Percentiles rank a stretch among this genome's conserved stretches.
These are phyloP conservation scores for Exserohilum turcica DNA, from an alignment of 2,329 filamentous ascomycete genomes.

Conservation along the genomic window DNA sequence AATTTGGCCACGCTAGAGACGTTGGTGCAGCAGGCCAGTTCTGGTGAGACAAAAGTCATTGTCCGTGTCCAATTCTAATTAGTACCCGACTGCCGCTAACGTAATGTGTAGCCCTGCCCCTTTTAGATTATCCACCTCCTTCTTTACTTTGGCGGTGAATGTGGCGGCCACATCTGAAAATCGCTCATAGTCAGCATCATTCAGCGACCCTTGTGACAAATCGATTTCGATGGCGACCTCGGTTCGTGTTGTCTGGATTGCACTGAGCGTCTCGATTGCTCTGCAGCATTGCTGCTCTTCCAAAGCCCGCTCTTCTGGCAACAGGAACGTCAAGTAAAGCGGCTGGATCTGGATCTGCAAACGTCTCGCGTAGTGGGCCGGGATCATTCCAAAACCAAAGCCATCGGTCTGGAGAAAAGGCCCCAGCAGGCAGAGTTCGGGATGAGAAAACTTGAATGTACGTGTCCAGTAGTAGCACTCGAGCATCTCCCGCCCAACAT, in stretches of 20 bases:
- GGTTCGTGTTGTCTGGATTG: conserved; percentile 8
- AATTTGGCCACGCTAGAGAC: not conserved
- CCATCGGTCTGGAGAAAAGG: conserved; percentile 18
- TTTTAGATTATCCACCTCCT: conserved; percentile 1
- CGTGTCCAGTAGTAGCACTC: conserved; percentile 27
- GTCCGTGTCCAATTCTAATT: not conserved
- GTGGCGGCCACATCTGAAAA: conserved; percentile 4
- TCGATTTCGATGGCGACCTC: conserved; percentile 16
- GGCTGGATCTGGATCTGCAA: conserved; percentile 22
- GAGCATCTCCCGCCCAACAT: conserved; percentile 21
- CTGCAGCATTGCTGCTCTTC: conserved; percentile 9
- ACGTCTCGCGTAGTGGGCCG: conserved; percentile 17
- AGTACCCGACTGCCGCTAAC: not conserved
- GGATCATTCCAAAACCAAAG: conserved; percentile 16
- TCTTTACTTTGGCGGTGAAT: conserved; percentile 1
- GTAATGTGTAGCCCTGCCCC: conserved; percentile 5
- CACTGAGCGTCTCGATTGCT: conserved; percentile 8
- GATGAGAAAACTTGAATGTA: conserved; percentile 27
- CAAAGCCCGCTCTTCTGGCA: conserved; percentile 9
- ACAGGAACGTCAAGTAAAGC: conserved; percentile 11
- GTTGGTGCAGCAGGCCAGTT: not conserved
- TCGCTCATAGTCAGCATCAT: conserved; percentile 5
- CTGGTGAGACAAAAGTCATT: not conserved
- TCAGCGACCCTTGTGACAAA: conserved; percentile 5
- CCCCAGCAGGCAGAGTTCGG: conserved; percentile 17